Conservation (phyloP, 306 rosid species). For the Ceratonia siliqua region DNA sequence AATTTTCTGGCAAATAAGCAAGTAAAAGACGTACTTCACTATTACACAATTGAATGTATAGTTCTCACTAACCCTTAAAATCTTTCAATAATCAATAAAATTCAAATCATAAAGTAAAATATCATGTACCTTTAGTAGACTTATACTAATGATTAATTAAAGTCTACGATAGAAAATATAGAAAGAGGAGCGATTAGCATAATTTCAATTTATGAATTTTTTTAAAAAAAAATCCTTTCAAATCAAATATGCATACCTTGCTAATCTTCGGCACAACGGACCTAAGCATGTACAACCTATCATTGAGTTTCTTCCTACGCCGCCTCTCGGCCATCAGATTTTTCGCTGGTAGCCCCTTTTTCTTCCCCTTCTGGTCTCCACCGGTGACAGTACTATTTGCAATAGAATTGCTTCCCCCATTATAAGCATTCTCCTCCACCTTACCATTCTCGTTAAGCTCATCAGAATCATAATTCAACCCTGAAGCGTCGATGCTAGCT, state of each 20-base stretch:
- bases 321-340: conserved; percentile 89
- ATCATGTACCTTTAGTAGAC: neutral
- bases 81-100: neutral
- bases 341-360: conserved; percentile 75
- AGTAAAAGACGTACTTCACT: neutral
- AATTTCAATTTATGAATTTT: too few relatives aligned
- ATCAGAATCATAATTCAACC: conserved; percentile 63
- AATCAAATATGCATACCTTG: conserved; percentile 50
- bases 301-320: conserved; percentile 84
- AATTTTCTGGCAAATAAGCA: neutral
- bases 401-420: conserved; percentile 45
- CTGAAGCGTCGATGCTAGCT: conserved; percentile 49
- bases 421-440: conserved; percentile 49
- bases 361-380: conserved; percentile 71
- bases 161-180: neutral
- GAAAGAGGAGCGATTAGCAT: neutral
- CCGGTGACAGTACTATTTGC: conserved; percentile 46
- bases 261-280: conserved; percentile 89
- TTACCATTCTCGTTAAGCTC: conserved; percentile 47
- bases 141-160: neutral
- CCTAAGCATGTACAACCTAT: conserved; percentile 80
- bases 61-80: neutral
- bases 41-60: neutral
- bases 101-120: neutral
- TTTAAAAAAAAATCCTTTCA: neutral